These are phyloP conservation scores for Cyberlindnera galapagoensis DNA, from an alignment of 805 yeast species.

Conservation along the genomic window DNA sequence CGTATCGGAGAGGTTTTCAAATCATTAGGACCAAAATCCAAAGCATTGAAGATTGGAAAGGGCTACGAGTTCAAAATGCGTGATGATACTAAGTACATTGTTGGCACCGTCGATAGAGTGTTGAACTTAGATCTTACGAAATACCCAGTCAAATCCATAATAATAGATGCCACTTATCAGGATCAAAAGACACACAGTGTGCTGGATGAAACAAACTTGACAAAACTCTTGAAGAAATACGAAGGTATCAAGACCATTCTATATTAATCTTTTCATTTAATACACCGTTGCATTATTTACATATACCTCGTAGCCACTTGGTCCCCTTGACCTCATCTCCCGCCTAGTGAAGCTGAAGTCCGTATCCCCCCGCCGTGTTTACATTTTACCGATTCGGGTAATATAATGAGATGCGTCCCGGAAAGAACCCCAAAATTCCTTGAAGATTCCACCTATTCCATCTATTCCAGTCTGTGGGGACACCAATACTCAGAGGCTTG, in stretches of 20 bases:
- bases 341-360: too few relatives aligned
- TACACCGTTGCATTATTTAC: too few relatives aligned
- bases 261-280: slow-evolving; percentile 14
- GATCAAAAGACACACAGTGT: slow-evolving; percentile 23
- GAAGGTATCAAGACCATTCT: slow-evolving; percentile 22
- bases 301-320: too few relatives aligned
- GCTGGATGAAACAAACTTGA: slow-evolving; percentile 21
- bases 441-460: too few relatives aligned
- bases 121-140: slow-evolving; percentile 13
- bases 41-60: slow-evolving; percentile 22
- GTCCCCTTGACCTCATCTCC: too few relatives aligned
- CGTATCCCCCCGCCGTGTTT: slow-evolving; percentile 6
- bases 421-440: too few relatives aligned
- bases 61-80: slow-evolving; percentile 22
- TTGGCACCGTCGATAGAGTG: slow-evolving; percentile 24
- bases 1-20: slow-evolving; percentile 84
- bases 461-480: too few relatives aligned
- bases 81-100: slow-evolving; percentile 22
- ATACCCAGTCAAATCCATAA: slow-evolving; percentile 20
- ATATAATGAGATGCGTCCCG: slow-evolving; percentile 6
- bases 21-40: slow-evolving; percentile 33
- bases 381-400: slow-evolving; percentile 12
- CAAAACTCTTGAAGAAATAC: slow-evolving; percentile 18
- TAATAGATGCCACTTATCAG: slow-evolving; percentile 23
- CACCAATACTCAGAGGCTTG: too few relatives aligned